phyloP scores from a whole-genome alignment of 2,329 filamentous ascomycete species.

The Penicillium paneum region DNA sequence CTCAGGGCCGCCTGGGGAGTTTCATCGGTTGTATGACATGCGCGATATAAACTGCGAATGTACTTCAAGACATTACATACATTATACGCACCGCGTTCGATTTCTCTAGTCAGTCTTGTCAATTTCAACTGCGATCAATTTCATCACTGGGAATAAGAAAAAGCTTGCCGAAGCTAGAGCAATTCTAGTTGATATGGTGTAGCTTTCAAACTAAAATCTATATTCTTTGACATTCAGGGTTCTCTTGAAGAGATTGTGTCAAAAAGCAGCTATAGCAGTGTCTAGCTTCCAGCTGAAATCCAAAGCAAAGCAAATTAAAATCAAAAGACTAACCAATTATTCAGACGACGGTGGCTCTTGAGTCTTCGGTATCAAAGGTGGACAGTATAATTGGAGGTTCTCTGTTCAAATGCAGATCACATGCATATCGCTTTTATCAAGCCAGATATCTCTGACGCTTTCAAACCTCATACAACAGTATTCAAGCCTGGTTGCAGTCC shows the following conservation, averaged over 20 bases:
- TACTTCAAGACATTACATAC: neutral
- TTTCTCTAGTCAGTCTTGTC: neutral
- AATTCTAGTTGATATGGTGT: neutral
- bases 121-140: neutral
- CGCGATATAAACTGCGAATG: neutral
- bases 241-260: neutral
- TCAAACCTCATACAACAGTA: no score
- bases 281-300: no score
- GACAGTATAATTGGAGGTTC: no score
- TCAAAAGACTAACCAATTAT: no score
- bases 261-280: neutral
- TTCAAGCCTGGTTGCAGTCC: no score
- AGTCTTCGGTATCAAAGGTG: no score
- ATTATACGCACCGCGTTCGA: neutral
- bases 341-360: no score
- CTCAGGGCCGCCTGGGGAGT: neutral
- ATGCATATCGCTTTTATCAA: no score
- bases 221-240: neutral
- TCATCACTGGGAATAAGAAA: neutral
- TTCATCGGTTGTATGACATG: neutral
- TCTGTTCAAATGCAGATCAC: no score
- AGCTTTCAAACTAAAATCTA: neutral
- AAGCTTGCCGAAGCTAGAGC: neutral
- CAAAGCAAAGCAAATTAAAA: no score
- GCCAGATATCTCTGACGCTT: no score